Percentiles rank a stretch among this genome's conserved stretches.
Conservation (phyloP, 2,329 filamentous ascomycete genomes). For the Parastagonospora avenae region DNA sequence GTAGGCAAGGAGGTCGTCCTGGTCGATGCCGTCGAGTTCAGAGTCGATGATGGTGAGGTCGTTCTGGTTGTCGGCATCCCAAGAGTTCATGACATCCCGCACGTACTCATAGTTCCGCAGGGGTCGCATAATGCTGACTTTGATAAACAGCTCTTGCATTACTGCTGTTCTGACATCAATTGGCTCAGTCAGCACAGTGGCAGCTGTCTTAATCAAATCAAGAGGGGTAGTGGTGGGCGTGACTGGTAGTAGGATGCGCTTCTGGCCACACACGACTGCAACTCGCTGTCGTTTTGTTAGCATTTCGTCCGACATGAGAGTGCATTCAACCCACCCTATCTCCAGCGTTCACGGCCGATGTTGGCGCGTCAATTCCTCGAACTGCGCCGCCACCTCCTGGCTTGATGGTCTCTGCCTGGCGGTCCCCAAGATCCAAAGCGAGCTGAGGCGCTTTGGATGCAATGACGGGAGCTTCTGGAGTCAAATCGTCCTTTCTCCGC, state of each 20-base stretch:
- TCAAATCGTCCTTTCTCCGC: slow-evolving; percentile 38
- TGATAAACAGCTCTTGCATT: slow-evolving; percentile 76
- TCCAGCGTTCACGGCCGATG: slow-evolving; percentile 79
- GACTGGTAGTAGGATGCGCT: slow-evolving; percentile 72
- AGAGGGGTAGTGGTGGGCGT: slow-evolving; percentile 73
- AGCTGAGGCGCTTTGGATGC: slow-evolving; percentile 25
- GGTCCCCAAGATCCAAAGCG: slow-evolving; percentile 23
- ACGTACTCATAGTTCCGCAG: slow-evolving; percentile 85
- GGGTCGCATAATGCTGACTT: slow-evolving; percentile 79
- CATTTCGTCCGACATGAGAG: neutral
- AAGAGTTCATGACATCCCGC: slow-evolving; percentile 88
- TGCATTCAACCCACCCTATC: slow-evolving; percentile 66
- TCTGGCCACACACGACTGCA: slow-evolving; percentile 72
- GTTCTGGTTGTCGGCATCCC: slow-evolving; percentile 83
- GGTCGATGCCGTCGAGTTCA: slow-evolving; percentile 58
- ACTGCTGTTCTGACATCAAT: slow-evolving; percentile 71
- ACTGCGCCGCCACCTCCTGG: slow-evolving; percentile 55
- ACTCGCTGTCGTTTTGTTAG: slow-evolving; percentile 61
- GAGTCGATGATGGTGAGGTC: slow-evolving; percentile 69
- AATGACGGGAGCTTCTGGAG: slow-evolving; percentile 23
- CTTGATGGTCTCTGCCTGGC: slow-evolving; percentile 43
- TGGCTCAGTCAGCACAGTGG: slow-evolving; percentile 65
- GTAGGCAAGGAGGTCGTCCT: slow-evolving; percentile 67
- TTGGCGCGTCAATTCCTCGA: slow-evolving; percentile 72
- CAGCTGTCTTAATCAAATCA: slow-evolving; percentile 73